Conservation (phyloP, 257 asterid species). For the Osmanthus fragrans region DNA sequence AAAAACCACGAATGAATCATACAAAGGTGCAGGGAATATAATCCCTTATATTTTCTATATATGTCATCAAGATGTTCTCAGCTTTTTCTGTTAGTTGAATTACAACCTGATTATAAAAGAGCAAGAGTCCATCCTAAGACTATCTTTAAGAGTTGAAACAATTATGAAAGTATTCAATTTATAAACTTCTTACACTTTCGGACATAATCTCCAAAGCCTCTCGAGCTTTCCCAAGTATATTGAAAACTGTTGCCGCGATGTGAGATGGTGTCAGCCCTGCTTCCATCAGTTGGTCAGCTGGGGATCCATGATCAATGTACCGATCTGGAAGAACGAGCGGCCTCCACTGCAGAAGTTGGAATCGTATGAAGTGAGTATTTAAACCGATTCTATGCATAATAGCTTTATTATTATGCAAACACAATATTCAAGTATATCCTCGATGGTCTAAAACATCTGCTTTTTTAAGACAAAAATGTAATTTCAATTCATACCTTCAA, state of each 20-base stretch:
- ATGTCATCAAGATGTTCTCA: background rate
- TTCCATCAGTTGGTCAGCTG: conserved; percentile 62
- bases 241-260: conserved; percentile 83
- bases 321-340: conserved; percentile 96
- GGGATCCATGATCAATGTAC: conserved; percentile 91
- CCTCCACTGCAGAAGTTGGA: conserved; percentile 74
- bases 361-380: background rate
- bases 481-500: conserved; percentile 53
- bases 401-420: background rate
- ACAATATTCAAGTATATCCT: background rate
- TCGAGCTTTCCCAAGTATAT: conserved; percentile 80
- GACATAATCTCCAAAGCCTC: conserved; percentile 87
- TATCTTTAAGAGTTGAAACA: conserved; percentile 10
- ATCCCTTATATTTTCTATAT: background rate
- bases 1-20: background rate
- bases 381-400: background rate
- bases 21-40: background rate
- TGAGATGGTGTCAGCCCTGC: conserved; percentile 86
- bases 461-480: background rate
- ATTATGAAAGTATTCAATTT: conserved; percentile 9
- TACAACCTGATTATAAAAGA: background rate
- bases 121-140: conserved; percentile 22
- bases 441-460: background rate
- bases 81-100: conserved; percentile 2
- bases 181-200: conserved; percentile 30